A percentile compares a stretch with the other conserved stretches of the same genome.
Evolutionary conservation across 805 yeast genomes (phyloP).

Genomic region (Limtongia smithiae): DNA sequence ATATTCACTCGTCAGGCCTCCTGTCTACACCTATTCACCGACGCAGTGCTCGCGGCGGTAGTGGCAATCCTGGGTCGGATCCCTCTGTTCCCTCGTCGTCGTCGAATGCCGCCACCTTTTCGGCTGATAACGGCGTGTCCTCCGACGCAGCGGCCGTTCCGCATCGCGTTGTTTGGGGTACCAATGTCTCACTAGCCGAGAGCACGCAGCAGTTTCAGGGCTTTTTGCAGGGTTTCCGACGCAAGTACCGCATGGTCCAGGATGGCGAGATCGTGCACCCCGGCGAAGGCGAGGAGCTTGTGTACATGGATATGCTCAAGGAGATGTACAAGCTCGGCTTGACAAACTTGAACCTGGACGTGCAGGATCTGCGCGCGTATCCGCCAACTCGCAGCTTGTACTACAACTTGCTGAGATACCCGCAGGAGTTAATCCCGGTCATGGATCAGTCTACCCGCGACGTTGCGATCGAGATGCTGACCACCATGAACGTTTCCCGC

Average conservation of each 20-base stretch:
- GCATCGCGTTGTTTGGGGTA: constrained; percentile 87
- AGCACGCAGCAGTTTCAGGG: constrained; percentile 74
- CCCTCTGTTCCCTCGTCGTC: constrained; percentile 17
- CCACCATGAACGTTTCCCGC: constrained; percentile 41
- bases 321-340: constrained; percentile 75
- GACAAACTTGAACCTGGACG: constrained; percentile 80
- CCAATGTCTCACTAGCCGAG: constrained; percentile 89
- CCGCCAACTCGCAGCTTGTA: constrained; percentile 74
- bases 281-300: constrained; percentile 65
- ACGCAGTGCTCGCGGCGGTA: constrained; percentile 2
- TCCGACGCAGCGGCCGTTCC: constrained; percentile 35
- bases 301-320: constrained; percentile 68
- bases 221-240: constrained; percentile 78
- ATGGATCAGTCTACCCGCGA: constrained; percentile 96
- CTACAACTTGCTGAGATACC: constrained; percentile 83
- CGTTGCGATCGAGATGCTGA: constrained; percentile 70
- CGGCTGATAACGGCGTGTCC: constrained; percentile 19
- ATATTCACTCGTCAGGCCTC: constrained; percentile 64
- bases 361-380: constrained; percentile 70
- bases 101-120: constrained; percentile 18
- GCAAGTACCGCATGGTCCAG: constrained; percentile 64
- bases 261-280: constrained; percentile 40
- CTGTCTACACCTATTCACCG: constrained; percentile 63
- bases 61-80: constrained; percentile 11
- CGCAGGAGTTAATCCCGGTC: constrained; percentile 94